These are phyloP conservation scores for Carex sylvatica DNA, from an alignment of 202 grass and related monocot genomes.

Conservation along the genomic window DNA sequence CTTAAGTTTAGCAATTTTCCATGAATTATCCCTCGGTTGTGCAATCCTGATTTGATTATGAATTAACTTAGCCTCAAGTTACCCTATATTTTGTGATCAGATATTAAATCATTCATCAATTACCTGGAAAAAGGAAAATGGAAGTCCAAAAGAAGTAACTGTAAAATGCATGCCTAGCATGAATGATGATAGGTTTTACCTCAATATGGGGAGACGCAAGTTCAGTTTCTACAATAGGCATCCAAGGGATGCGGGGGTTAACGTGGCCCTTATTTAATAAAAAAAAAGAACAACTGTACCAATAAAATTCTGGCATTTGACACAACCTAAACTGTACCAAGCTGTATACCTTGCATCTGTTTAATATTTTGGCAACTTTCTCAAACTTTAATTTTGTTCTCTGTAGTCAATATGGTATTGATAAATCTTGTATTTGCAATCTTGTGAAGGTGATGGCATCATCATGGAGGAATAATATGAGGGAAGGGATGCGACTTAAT, in stretches of 20 bases:
- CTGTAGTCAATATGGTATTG: constrained; percentile 12
- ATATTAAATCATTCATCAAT: not conserved
- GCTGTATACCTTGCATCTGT: not conserved
- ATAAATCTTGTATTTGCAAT: not conserved
- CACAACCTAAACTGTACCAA: not conserved
- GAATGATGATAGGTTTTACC: not conserved
- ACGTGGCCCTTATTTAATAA: not conserved
- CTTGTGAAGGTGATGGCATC: constrained; percentile 65
- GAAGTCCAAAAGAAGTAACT: not conserved
- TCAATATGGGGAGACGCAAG: not conserved
- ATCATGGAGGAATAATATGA: constrained; percentile 63
- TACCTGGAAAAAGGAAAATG: not conserved
- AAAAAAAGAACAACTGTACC: not conserved
- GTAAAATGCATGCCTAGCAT: not conserved
- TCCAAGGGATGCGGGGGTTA: not conserved
- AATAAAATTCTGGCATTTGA: not conserved
- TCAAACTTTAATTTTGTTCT: constrained; percentile 1
- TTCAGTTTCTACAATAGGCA: not conserved
- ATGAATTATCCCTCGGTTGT: constrained; percentile 3
- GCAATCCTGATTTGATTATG: not conserved
- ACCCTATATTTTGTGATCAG: not conserved
- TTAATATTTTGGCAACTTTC: constrained; percentile 23
- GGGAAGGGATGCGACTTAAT: constrained; percentile 32
- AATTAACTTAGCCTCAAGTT: not conserved
- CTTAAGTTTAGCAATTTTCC: not conserved